A percentile compares a stretch with the other conserved stretches of the same genome.
These are phyloP conservation scores for Daldinia sp. DNA, from an alignment of 2,329 filamentous ascomycete genomes.

Conservation along the genomic window DNA sequence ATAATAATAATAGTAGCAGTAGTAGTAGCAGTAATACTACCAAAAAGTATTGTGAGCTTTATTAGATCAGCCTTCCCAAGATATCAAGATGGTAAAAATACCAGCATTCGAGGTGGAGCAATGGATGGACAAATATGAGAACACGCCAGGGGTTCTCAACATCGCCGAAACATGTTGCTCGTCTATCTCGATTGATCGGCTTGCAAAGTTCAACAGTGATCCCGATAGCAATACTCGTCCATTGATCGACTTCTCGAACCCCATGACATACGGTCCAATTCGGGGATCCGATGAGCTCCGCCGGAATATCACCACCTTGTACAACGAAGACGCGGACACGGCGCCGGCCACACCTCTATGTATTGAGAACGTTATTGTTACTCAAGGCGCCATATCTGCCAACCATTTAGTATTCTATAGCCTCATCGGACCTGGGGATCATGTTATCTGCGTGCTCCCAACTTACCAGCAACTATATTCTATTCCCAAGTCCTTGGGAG, in stretches of 20 bases:
- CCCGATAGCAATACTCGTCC: conserved; percentile 53
- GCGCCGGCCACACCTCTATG: conserved; percentile 8
- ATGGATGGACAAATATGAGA: conserved; percentile 71
- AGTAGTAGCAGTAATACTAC: no score
- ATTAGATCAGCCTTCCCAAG: not conserved
- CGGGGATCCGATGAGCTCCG: conserved; percentile 71
- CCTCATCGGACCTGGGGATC: conserved; percentile 75
- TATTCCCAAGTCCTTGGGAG: conserved; percentile 77
- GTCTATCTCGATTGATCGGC: conserved; percentile 75
- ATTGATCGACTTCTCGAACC: conserved; percentile 61
- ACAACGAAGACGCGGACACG: conserved; percentile 55
- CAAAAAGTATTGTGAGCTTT: no score
- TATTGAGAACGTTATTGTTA: conserved; percentile 74
- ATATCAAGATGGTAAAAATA: conserved; percentile 63
- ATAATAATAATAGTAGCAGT: no score
- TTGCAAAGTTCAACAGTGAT: conserved; percentile 64
- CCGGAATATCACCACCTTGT: conserved; percentile 69
- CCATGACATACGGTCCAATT: conserved; percentile 78
- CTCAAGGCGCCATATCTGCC: conserved; percentile 82
- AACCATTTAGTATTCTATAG: conserved; percentile 83
- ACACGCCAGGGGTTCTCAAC: conserved; percentile 67
- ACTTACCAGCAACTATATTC: conserved; percentile 87
- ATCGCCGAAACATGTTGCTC: conserved; percentile 82
- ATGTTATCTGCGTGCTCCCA: conserved; percentile 86
- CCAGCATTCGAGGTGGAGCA: conserved; percentile 75